Evolutionary conservation across 2,329 filamentous ascomycete genomes (phyloP), one percentile per base, ranked within the genome.

Genomic region (Hypoxylon sp.): DNA sequence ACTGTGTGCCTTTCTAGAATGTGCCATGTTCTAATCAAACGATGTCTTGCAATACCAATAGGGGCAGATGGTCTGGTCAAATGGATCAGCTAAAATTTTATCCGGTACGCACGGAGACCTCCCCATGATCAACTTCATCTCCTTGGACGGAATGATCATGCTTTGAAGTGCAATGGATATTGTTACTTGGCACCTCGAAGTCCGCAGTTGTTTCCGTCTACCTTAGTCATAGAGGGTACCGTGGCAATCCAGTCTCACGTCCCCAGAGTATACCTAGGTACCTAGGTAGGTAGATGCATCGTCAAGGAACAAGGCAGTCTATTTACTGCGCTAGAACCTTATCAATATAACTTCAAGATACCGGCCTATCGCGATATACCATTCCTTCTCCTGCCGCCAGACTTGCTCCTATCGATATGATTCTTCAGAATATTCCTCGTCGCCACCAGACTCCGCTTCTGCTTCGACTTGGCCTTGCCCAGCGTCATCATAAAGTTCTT

Each of bases 401-500:
- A 88, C 82, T 96, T 96, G 75, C 88, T 89, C 76, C 94, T 86
- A 59, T 94, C 89, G 26, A 94, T 85, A 78, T 98, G 94, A 2
- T 89, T 91, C 76, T 87, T 90, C 69, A 98, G 79, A 34, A 93
- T 87, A 80, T 90, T 93, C 74, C 87, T 87, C 68, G 93, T 93
- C 79, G 97, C 90, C 11, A 92, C 87, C 78, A 99, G 81, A 86
- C 93, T 97, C 74, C 94, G 87, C 89, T 97, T 97, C 74, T 95
- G 91, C 85, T 98, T 99, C 70, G 86, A 87, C 84, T 95, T 96
- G 10, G 95, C 95, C 84, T 99, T 98, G 62, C 94, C 92, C 63
- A 99, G 80, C 39, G 94, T 98, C 95, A 99, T 99, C 73, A 99
- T 77, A 80, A 99, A 97, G 79, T 99, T 99, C 91, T 99, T 99